Evolutionary conservation across 768 basidiomycete species (phyloP).

Genomic region (Daedaleopsis nitida): DNA sequence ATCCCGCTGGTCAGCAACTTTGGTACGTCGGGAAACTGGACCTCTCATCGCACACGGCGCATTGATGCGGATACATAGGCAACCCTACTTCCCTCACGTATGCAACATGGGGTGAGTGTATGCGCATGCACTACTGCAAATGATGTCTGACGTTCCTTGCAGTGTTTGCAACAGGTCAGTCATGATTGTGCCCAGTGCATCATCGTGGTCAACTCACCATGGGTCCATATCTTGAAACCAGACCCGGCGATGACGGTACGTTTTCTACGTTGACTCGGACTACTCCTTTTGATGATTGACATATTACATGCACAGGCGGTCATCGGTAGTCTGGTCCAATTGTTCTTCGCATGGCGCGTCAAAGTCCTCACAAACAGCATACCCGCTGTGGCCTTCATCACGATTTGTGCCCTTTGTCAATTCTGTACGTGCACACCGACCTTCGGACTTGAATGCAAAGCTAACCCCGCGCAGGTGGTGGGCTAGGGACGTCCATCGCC

Average conservation of each 20-base stretch:
- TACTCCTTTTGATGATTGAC: too few species aligned
- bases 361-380: conserved; percentile 36
- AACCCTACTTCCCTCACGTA: conserved; percentile 29
- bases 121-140: background rate
- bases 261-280: background rate
- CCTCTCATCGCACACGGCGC: too few species aligned
- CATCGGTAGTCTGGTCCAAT: conserved; percentile 45
- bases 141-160: background rate
- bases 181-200: background rate
- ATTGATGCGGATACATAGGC: conserved; percentile 23
- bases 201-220: background rate
- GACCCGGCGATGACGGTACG: conserved; percentile 49
- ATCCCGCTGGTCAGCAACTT: conserved; percentile 48
- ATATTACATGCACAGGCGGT: conserved; percentile 37
- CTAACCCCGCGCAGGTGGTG: conserved; percentile 31
- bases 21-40: conserved; percentile 34
- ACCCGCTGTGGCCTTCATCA: conserved; percentile 29
- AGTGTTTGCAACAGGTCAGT: conserved; percentile 46
- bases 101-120: conserved; percentile 32
- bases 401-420: conserved; percentile 27
- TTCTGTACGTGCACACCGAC: conserved; percentile 25
- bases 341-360: conserved; percentile 50
- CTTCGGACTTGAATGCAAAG: background rate
- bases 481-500: conserved; percentile 35
- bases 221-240: conserved; percentile 14